Conservation (phyloP, 2,329 filamentous ascomycete genomes). For the Nemania serpens region DNA sequence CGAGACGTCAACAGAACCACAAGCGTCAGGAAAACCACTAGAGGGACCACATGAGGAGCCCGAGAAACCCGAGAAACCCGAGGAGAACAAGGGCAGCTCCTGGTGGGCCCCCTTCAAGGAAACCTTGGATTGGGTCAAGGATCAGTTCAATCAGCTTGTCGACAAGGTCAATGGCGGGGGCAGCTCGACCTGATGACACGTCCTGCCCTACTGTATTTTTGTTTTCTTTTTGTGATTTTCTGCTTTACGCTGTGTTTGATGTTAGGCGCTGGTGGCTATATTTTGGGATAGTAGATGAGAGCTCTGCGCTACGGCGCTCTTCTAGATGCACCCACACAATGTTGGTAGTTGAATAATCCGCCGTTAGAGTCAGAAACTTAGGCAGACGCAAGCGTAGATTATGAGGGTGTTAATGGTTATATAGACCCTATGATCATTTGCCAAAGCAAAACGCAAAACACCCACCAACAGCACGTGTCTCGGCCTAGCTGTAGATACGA, state of each 20-base stretch:
- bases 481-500: too few relatives aligned
- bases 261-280: constrained; percentile 10
- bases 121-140: constrained; percentile 35
- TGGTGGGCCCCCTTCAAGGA: constrained; percentile 33
- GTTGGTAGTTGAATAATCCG: not conserved
- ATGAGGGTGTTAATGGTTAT: not conserved
- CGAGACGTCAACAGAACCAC: not conserved
- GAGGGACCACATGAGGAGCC: constrained; percentile 5
- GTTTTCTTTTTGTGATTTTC: constrained; percentile 4
- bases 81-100: constrained; percentile 14
- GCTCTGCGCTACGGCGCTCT: not conserved
- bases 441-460: too few relatives aligned
- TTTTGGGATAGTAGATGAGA: constrained; percentile 1
- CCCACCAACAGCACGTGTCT: too few relatives aligned
- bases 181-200: constrained; percentile 7
- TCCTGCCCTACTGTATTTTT: not conserved
- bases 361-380: not conserved
- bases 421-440: too few relatives aligned
- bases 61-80: constrained; percentile 13
- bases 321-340: not conserved
- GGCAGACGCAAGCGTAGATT: not conserved
- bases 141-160: constrained; percentile 32
- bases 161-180: constrained; percentile 27
- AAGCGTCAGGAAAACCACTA: constrained; percentile 2
- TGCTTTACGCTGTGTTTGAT: not conserved